These are phyloP conservation scores for Monosporascus sp. DNA, from an alignment of 2,329 filamentous ascomycete species.

Conservation along the genomic window DNA sequence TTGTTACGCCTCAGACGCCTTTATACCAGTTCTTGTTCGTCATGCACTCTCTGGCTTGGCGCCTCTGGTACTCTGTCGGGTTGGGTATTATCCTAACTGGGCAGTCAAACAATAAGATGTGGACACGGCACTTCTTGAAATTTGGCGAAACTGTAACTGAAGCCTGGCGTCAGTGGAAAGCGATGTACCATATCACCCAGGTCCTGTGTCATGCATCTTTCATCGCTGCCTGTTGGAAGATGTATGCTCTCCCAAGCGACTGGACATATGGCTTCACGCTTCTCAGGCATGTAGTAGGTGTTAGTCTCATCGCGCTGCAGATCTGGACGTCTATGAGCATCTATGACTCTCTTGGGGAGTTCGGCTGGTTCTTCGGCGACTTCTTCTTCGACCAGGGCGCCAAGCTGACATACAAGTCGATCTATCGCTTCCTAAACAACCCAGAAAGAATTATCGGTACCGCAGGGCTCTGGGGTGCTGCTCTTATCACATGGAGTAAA, in stretches of 20 bases:
- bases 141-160: constrained; percentile 86
- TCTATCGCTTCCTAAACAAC: constrained; percentile 97
- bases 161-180: constrained; percentile 98
- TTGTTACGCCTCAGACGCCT: constrained; percentile 71
- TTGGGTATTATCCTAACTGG: constrained; percentile 78
- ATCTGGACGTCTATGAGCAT: constrained; percentile 91
- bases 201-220: constrained; percentile 86
- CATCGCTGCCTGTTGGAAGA: constrained; percentile 89
- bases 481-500: constrained; percentile 85
- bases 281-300: constrained; percentile 80
- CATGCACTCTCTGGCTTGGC: constrained; percentile 73
- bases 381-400: constrained; percentile 92
- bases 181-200: constrained; percentile 88
- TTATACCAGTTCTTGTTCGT: constrained; percentile 76
- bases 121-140: constrained; percentile 97
- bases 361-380: constrained; percentile 98
- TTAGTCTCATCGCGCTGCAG: constrained; percentile 76
- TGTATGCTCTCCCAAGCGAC: constrained; percentile 81
- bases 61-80: constrained; percentile 86
- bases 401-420: constrained; percentile 91
- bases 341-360: constrained; percentile 92
- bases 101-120: constrained; percentile 87
- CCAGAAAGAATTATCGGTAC: constrained; percentile 90
- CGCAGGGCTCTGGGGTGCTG: constrained; percentile 91
- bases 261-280: constrained; percentile 84